Conservation (phyloP, 2,329 filamentous ascomycete genomes). For the Cladosporium sphaerospermum region DNA sequence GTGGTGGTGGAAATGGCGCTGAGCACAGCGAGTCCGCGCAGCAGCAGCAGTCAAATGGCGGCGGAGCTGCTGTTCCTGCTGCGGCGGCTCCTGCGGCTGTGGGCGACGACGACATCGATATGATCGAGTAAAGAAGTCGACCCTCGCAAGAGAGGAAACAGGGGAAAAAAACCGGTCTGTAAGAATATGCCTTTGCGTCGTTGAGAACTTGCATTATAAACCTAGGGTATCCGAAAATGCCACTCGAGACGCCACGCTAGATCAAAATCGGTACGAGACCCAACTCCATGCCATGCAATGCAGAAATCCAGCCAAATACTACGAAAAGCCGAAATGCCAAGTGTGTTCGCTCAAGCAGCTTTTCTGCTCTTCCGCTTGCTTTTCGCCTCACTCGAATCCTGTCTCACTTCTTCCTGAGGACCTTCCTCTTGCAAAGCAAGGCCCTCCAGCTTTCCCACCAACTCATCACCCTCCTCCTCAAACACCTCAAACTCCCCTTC, state of each 20-base stretch:
- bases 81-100: conserved; percentile 12
- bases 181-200: not conserved
- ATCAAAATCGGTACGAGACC: not conserved
- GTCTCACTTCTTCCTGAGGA: not conserved
- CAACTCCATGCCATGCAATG: not conserved
- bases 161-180: not conserved
- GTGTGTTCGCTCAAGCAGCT: not conserved
- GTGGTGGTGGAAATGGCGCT: not conserved
- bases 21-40: conserved; percentile 25
- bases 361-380: not conserved
- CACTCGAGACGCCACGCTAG: conserved; percentile 3
- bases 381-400: not conserved
- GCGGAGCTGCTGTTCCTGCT: conserved; percentile 17
- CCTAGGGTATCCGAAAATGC: not conserved
- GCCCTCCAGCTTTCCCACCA: not conserved
- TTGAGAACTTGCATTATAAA: not conserved
- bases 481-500: conserved; percentile 14
- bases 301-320: not conserved
- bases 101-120: conserved; percentile 28
- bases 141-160: not conserved
- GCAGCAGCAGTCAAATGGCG: conserved; percentile 35
- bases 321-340: not conserved
- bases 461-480: conserved; percentile 1
- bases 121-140: conserved; percentile 24
- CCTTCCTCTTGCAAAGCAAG: not conserved